Evolutionary conservation across 1,284 basidiomycete genomes (phyloP), one percentile per base, ranked within the genome.

Genomic region (Ceratorhiza oryzae-sativae): DNA sequence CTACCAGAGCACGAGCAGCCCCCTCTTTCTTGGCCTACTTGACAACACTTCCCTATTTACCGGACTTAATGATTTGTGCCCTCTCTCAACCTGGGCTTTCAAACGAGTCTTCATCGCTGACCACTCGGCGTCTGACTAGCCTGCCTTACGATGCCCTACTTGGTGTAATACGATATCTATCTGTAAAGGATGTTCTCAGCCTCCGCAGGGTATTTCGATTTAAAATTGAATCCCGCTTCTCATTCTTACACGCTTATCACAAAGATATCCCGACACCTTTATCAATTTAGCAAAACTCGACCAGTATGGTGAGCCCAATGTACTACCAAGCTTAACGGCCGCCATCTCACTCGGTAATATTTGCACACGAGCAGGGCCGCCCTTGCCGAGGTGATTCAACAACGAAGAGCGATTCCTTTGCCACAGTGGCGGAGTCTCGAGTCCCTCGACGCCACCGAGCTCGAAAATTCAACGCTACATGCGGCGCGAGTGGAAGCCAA

Each of bases 91-190:
- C 48, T 45, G 67, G 18, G 18, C 67, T 70, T 12, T 70, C 62
- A 5, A n/a, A 25, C 20, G 49, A 25, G 15, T 45, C 67, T 20
- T 15, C 20, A 5, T 13, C 67, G 15, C 15, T 41, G 9, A 30
- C 27, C 27, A 18, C 41, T 27, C n/a, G 39, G 53, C 27, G 42
- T 5, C 20, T 60, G 6, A 15, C 41, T 23, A 27, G n/a, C 30
- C 20, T 70, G 27, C 67, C 67, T 58, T 70, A 70, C 25, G 67
- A 70, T 70, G 39, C 58, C 5, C 39, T 70, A 5, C 67, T 70
- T 20, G 55, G 30, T 13, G 30, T 70, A 8, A 32, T 41, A 6
- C 42, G 8, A 36, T 12, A 48, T 20, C 41, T 70, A n/a, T 48
- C 67, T 8, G 67, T 70, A 58, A 20, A 34, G n/a, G 67, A 70